Evolutionary conservation across 495 filamentous ascomycete species (phyloP), one percentile per base, ranked within the genome.

Genomic region (Aspergillus cavernicola): DNA sequence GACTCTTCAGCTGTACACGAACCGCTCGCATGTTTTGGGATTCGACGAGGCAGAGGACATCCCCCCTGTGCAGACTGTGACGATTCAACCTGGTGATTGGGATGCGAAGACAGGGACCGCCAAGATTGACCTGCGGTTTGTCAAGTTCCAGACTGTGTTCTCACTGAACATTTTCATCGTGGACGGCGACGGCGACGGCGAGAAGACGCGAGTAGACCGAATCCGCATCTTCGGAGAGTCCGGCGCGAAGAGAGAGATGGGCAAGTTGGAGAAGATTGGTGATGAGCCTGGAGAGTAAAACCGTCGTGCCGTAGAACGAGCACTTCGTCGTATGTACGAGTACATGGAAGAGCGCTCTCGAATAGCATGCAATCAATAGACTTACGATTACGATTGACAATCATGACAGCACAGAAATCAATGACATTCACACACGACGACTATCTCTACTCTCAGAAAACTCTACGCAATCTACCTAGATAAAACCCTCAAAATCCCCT

Each of bases 11-110:
- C 69, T 98, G 8, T 98, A 89, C 73, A 82, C 80, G 38, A 98
- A 98, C 68, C 84, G 85, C 19, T 77, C 89, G 18, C 88, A 93
- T 63, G 89, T 92, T 53, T 80, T 98, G 35, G 90, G 90, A 2
- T 98, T 98, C 68, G 92, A 97, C 56, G 95, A 97, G 69, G 93
- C 90, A 22, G 90, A 95, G 20, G 90, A 95, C 58, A 83, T 88
- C 46, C 70, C 80, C 15, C 74, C 88, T 3, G 91, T 88, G 33
- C 93, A 97, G 70, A 76, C 70, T 29, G 81, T 96, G 55, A 80
- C 79, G 60, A 76, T 98, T 18, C 73, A 82, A 53, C 73, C 82
- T 23, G 77, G 77, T 39, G 89, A 96, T 67, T 98, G 93, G 93
- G 91, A 96, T 69, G 53, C 66, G 45, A 81, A 83, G 54, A 93